phyloP scores from a whole-genome alignment of 306 rosid species.

The Hippophae rhamnoides region DNA sequence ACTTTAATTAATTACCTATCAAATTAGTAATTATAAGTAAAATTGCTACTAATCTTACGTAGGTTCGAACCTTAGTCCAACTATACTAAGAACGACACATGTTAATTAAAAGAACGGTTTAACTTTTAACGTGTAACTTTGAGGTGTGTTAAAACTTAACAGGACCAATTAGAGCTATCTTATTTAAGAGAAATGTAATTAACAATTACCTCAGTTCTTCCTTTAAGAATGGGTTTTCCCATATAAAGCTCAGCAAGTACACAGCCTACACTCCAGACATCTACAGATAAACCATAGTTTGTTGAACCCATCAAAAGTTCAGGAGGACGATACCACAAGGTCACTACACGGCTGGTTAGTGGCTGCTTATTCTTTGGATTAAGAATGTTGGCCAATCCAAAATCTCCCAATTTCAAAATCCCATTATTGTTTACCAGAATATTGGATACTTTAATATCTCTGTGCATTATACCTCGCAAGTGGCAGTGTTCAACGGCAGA shows the following conservation, averaged over 20 bases:
- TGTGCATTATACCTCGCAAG: slow-evolving; percentile 77
- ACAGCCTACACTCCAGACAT: slow-evolving; percentile 95
- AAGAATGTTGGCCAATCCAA: slow-evolving; percentile 78
- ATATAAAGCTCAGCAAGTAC: slow-evolving; percentile 80
- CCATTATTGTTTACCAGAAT: slow-evolving; percentile 86
- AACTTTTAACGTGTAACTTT: no score
- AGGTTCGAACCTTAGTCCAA: no score
- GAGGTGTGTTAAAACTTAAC: background rate
- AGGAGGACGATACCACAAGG: slow-evolving; percentile 98
- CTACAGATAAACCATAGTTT: slow-evolving; percentile 72
- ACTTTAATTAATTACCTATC: no score
- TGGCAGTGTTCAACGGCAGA: slow-evolving; percentile 98
- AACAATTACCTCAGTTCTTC: slow-evolving; percentile 85
- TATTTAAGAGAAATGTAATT: background rate
- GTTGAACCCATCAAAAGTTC: slow-evolving; percentile 96
- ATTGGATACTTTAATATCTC: slow-evolving; percentile 86
- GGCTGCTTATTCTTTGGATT: slow-evolving; percentile 47
- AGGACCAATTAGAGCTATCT: background rate
- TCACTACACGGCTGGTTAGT: slow-evolving; percentile 86
- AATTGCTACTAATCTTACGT: no score
- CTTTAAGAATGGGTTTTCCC: slow-evolving; percentile 81
- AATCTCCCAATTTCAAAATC: slow-evolving; percentile 80
- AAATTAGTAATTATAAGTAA: no score
- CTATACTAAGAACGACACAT: no score
- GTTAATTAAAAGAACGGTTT: no score